Base-by-base conservation (phyloP, 306 rosid genomes). In the Lithocarpus polystachyus region DNA sequence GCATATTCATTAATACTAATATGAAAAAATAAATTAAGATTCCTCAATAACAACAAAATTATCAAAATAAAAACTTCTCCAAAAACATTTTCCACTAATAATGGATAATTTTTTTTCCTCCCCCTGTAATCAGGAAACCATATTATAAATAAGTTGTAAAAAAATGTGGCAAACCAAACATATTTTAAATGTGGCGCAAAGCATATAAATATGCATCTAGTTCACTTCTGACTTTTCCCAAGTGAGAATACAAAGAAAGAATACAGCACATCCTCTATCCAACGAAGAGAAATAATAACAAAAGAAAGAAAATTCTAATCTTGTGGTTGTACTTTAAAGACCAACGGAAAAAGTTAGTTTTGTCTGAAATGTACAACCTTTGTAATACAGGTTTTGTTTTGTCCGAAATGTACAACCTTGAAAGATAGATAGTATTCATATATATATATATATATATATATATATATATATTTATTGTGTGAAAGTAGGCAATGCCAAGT, bases 271-370 rank as follows among this genome's bases (percentile, higher is more conserved):
- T 5, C 9, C 17, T 48, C 53, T 48, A 0, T 48, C 53, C 53
- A 48, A 48, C 5, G 53, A 48, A 48, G 53, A 48, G 53, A 48
- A 48, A 48, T 48, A 48, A 48, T 14, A 15, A 13, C 6, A 15
- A 62, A 28, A 5, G 15, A 14, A 28, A 26, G 2, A 64, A 64
- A 26, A 61, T 22, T 60, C 15, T 15, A 26, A 20, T 26, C 14
- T 23, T 60, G 77, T 35, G 77, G 81, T 15, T 69, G 76, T 75
- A 75, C 68, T 75, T 75, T n/a, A 75, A 75, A 75, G 76, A 29
- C 54, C 20, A 33, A 43, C 56, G 19, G 22, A 26, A 71, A 76
- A 60, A 12, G 62, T 43, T 55, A 2, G 11, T 51, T 53, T 26
- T 56, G 79, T 65, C 69, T 2, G 10, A 26, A 68, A 68, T 67